Conservation (phyloP, 768 basidiomycete species). For the Auriscalpium vulgare region DNA sequence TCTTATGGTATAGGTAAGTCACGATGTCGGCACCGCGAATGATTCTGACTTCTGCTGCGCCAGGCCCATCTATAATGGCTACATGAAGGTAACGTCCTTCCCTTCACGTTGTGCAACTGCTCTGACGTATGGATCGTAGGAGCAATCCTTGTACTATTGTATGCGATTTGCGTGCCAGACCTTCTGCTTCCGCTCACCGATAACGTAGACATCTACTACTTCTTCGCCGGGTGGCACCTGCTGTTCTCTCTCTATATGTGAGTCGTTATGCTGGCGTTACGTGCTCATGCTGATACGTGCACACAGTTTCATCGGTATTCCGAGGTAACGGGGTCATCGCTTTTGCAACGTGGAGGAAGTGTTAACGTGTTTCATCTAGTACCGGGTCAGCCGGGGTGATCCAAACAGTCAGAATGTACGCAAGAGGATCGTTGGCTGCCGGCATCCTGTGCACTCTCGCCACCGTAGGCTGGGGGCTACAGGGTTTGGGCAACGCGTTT, state of each 20-base stretch:
- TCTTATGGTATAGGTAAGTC: slow-evolving; percentile 89
- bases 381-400: slow-evolving; percentile 95
- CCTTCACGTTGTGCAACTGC: slow-evolving; percentile 6
- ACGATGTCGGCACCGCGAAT: slow-evolving; percentile 5
- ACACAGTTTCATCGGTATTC: slow-evolving; percentile 85
- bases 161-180: slow-evolving; percentile 23
- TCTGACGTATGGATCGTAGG: slow-evolving; percentile 37
- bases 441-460: slow-evolving; percentile 77
- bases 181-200: slow-evolving; percentile 20
- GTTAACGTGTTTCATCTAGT: slow-evolving; percentile 27
- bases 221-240: slow-evolving; percentile 94
- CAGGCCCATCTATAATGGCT: slow-evolving; percentile 95
- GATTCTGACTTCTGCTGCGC: slow-evolving; percentile 5
- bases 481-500: slow-evolving; percentile 73
- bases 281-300: slow-evolving; percentile 19
- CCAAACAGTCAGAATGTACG: slow-evolving; percentile 81
- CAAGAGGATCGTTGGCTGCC: slow-evolving; percentile 61
- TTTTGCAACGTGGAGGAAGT: background rate
- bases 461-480: slow-evolving; percentile 80
- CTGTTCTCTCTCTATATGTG: slow-evolving; percentile 89
- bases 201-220: slow-evolving; percentile 82
- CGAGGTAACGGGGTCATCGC: slow-evolving; percentile 41
- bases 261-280: slow-evolving; percentile 20
- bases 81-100: slow-evolving; percentile 70
- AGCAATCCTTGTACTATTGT: slow-evolving; percentile 93